Percentiles rank a stretch among this genome's conserved stretches.
These are phyloP conservation scores for Solanum medicagineum DNA, from an alignment of 257 asterid genomes.

Conservation along the genomic window DNA sequence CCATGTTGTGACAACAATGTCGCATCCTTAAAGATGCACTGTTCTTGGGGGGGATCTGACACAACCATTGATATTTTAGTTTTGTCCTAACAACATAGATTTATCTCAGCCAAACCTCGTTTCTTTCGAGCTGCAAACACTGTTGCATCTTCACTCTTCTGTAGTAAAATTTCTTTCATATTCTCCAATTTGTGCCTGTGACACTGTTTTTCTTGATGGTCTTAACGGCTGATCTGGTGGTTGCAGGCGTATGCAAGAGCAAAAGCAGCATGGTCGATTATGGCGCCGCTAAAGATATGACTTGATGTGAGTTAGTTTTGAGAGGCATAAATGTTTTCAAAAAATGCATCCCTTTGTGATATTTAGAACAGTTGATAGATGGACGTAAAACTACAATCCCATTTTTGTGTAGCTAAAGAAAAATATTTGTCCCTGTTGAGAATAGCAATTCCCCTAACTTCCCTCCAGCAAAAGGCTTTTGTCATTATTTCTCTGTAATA, in stretches of 20 bases:
- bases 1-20: not conserved
- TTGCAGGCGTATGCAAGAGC: slow-evolving; percentile 70
- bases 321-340: not conserved
- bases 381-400: not conserved
- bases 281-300: slow-evolving; percentile 33
- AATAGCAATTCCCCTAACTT: not conserved
- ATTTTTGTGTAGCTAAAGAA: not conserved
- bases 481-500: not conserved
- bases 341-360: not conserved
- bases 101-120: not conserved
- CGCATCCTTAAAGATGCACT: not conserved
- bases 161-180: not conserved
- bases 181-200: not conserved
- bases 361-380: not conserved
- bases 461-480: not conserved
- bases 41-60: not conserved
- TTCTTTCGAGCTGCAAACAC: not conserved
- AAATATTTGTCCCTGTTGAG: not conserved
- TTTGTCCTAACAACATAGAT: not conserved
- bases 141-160: not conserved
- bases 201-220: not conserved
- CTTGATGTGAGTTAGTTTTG: not conserved
- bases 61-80: not conserved
- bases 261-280: slow-evolving; percentile 49
- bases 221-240: not conserved